These are phyloP conservation scores for Suillus clintonianus DNA, from an alignment of 768 basidiomycete genomes.

Conservation along the genomic window DNA sequence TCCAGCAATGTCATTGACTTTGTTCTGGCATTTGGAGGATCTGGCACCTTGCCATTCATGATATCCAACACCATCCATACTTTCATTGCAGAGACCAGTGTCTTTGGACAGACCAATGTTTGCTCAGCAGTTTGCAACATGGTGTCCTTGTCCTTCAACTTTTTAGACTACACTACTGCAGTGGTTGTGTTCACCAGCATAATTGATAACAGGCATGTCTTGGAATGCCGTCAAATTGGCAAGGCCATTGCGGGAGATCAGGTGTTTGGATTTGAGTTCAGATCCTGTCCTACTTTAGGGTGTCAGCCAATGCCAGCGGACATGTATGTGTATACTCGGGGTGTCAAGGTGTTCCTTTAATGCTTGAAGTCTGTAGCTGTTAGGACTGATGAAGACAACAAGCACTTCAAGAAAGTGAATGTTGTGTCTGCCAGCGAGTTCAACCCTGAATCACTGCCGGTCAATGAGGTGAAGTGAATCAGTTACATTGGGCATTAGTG, in stretches of 20 bases:
- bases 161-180: background rate
- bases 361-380: no score
- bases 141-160: background rate
- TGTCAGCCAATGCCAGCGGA: background rate
- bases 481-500: no score
- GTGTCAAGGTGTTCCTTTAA: no score
- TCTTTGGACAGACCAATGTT: background rate
- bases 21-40: background rate
- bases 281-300: background rate
- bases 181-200: background rate
- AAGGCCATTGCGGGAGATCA: background rate
- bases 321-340: no score
- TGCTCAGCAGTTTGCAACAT: background rate
- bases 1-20: background rate
- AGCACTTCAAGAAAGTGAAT: no score
- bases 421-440: no score
- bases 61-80: background rate
- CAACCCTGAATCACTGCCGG: no score
- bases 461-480: no score
- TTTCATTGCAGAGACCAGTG: background rate
- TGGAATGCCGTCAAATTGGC: background rate
- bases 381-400: no score
- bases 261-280: background rate
- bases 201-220: background rate
- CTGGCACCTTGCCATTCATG: background rate